Evolutionary conservation across 1,284 basidiomycete species (phyloP).

Genomic region (Somion occarium): DNA sequence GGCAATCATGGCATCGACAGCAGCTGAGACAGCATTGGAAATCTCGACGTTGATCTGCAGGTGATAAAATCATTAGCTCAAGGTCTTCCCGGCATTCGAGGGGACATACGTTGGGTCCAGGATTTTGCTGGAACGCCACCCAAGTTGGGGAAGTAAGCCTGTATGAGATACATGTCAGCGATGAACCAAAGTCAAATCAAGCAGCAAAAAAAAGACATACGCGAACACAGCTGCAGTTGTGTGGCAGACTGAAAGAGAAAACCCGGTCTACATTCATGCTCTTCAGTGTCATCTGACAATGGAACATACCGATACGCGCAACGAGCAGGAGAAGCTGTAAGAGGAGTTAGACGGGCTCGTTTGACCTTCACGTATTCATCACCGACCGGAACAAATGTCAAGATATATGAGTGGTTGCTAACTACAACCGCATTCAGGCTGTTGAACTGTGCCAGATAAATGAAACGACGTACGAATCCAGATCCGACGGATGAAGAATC

Average conservation of each 20-base stretch:
- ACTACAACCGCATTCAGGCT: too few species aligned
- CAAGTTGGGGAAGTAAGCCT: not conserved
- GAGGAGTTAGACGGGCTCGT: too few species aligned
- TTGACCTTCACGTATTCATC: too few species aligned
- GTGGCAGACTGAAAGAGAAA: too few species aligned
- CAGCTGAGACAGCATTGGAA: not conserved
- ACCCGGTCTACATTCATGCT: too few species aligned
- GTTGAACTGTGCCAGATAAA: too few species aligned
- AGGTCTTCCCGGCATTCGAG: not conserved
- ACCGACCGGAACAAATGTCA: not conserved
- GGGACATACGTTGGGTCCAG: not conserved
- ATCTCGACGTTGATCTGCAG: conserved; percentile 1
- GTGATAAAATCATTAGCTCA: too few species aligned
- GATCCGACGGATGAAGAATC: conserved; percentile 6
- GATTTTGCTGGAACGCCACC: not conserved
- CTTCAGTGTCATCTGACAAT: not conserved
- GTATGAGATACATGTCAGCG: too few species aligned
- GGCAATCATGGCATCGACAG: conserved; percentile 3
- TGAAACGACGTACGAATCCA: conserved; percentile 3
- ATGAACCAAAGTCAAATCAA: too few species aligned
- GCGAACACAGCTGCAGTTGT: not conserved
- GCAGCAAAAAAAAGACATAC: not conserved
- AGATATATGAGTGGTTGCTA: not conserved
- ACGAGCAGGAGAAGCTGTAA: not conserved
- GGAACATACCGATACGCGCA: not conserved